These are phyloP conservation scores for Anacardium occidentale DNA, from an alignment of 345 rosid species.

Conservation along the genomic window DNA sequence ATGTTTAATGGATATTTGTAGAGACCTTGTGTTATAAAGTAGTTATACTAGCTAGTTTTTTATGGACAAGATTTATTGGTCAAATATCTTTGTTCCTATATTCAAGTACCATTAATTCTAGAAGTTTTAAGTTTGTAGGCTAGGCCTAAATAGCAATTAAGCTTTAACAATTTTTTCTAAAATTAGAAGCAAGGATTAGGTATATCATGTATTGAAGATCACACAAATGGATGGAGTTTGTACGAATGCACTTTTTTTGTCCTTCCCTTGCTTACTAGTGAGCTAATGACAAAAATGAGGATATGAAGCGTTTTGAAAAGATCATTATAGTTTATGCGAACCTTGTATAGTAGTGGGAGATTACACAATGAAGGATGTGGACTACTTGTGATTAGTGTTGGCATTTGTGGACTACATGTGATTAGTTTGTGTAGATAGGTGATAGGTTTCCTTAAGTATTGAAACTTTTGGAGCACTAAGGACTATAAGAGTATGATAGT, in stretches of 20 bases:
- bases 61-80: too few species aligned
- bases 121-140: neutral
- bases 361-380: too few species aligned
- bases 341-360: neutral
- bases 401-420: too few species aligned
- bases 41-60: too few species aligned
- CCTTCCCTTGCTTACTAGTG: neutral
- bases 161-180: neutral
- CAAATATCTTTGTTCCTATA: too few species aligned
- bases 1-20: neutral
- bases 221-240: neutral
- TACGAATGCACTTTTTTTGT: neutral
- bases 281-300: neutral
- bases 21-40: neutral
- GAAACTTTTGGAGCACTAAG: too few species aligned
- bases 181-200: neutral
- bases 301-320: neutral
- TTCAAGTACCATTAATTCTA: too few species aligned
- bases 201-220: neutral
- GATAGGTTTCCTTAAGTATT: too few species aligned
- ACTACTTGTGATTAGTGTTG: too few species aligned
- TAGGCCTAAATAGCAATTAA: neutral
- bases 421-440: too few species aligned
- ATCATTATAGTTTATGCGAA: neutral
- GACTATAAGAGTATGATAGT: too few species aligned